These are phyloP conservation scores for Vaccinium vitisidaea DNA, from an alignment of 148 eudicot genomes.

Conservation along the genomic window DNA sequence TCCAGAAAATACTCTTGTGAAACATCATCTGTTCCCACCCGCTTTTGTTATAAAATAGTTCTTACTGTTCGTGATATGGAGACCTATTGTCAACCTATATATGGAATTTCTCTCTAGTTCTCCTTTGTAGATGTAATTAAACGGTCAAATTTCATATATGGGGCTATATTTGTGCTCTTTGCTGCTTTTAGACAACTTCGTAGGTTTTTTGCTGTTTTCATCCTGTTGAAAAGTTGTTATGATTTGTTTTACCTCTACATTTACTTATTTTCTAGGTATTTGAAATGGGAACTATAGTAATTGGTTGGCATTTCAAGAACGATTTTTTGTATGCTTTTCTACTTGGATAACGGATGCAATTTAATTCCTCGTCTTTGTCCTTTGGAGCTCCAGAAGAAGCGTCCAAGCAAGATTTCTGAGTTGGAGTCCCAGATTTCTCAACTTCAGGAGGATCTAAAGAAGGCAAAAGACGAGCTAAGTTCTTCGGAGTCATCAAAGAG, in stretches of 20 bases:
- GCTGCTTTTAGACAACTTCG: neutral
- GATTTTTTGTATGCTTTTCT: neutral
- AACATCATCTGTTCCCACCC: conserved; percentile 1
- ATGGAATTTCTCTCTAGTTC: neutral
- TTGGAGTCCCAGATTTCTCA: conserved; percentile 75
- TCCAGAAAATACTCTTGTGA: neutral
- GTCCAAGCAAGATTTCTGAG: conserved; percentile 59
- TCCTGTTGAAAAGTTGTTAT: neutral
- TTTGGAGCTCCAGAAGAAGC: conserved; percentile 50
- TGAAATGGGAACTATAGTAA: neutral
- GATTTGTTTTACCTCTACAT: neutral
- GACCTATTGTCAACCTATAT: neutral
- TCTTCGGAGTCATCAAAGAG: conserved; percentile 54
- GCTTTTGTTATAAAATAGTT: neutral
- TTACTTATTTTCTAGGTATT: neutral
- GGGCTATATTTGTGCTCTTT: conserved; percentile 4
- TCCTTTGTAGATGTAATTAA: neutral
- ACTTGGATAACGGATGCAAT: neutral
- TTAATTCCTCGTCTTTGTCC: neutral
- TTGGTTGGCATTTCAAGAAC: neutral
- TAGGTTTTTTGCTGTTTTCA: neutral
- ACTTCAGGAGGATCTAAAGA: conserved; percentile 71
- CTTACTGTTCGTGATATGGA: neutral
- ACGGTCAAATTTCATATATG: neutral
- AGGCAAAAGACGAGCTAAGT: conserved; percentile 59